Base-by-base conservation (phyloP, 768 basidiomycete species). In the Serendipita sp. region DNA sequence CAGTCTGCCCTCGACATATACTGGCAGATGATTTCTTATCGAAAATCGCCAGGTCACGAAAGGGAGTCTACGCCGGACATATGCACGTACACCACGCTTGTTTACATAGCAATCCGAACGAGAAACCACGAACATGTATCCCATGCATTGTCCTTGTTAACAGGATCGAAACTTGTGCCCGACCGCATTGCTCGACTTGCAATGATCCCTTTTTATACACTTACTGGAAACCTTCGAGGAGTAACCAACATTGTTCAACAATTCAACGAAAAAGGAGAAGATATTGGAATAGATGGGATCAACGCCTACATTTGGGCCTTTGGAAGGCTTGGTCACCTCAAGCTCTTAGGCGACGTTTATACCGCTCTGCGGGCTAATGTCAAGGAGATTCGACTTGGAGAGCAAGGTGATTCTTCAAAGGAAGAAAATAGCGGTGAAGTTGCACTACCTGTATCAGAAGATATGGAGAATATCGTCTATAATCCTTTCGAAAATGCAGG, bases 301-400 rank as follows among this genome's bases (percentile, higher is more conserved):
- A 91, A 91, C 70, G 78, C 82, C 4, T 83, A 81, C 69, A 74
- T 92, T 7, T 86, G 83, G 84, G 85, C 85, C 0, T 90, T 81
- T 72, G 80, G 80, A 16, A 75, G 75, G 44, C 78, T 78, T 62
- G 73, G 76, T 13, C 80, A 78, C 18, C 68, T 84, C 23, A 82
- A 86, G 64, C 67, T 85, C n/a, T 83, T 82, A 1, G 71, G 73
- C 65, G 75, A 76, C 67, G 79, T 91, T 35, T 92, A 90, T 68
- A 80, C 80, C 36, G 68, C 84, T 7, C 76, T 91, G 16, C 79
- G 85, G 47, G 76, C 82, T 68, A 82, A 84, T 63, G 68, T 77
- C 30, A 51, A 51, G 16, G 18, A 16, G 8, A 13, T 5, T 13
- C 7, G 7, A 41, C 5, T 7, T 41, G 38, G 13, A 41, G 38